phyloP scores from a whole-genome alignment of 768 basidiomycete species.

The Rubroboletus satanas region DNA sequence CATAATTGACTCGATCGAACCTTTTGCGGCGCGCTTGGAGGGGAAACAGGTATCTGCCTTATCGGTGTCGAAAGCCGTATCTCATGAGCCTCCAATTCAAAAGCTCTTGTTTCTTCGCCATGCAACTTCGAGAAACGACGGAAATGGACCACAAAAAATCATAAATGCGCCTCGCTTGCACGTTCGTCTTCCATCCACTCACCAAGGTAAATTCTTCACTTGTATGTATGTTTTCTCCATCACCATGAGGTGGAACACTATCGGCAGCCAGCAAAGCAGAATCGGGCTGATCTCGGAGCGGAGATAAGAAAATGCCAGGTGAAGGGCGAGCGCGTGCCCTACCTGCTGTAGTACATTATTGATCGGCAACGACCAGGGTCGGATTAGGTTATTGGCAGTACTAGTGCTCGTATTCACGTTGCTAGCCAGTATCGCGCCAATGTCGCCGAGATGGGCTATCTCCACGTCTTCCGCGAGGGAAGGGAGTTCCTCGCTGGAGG shows the following conservation, averaged over 20 bases:
- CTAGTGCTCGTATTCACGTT: conserved; percentile 2
- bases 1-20: conserved; percentile 15
- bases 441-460: conserved; percentile 4
- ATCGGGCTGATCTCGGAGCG: conserved; percentile 17
- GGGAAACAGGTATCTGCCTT: conserved; percentile 15
- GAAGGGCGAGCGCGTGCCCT: conserved; percentile 19
- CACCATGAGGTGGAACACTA: conserved; percentile 14
- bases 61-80: conserved; percentile 19
- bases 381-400: neutral
- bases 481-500: conserved; percentile 13
- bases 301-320: conserved; percentile 29
- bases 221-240: conserved; percentile 8
- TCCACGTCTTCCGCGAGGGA: conserved; percentile 5
- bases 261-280: conserved; percentile 6
- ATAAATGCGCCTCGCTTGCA: conserved; percentile 2
- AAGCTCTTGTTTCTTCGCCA: neutral
- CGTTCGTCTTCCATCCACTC: conserved; percentile 11
- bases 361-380: conserved; percentile 7
- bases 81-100: neutral
- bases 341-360: conserved; percentile 14
- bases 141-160: neutral
- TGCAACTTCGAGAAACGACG: conserved; percentile 11
- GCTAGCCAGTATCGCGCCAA: conserved; percentile 4
- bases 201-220: conserved; percentile 10
- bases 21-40: conserved; percentile 28